Conservation (phyloP, 129 eudicot genomes). For the Flaveria ramosissima region DNA sequence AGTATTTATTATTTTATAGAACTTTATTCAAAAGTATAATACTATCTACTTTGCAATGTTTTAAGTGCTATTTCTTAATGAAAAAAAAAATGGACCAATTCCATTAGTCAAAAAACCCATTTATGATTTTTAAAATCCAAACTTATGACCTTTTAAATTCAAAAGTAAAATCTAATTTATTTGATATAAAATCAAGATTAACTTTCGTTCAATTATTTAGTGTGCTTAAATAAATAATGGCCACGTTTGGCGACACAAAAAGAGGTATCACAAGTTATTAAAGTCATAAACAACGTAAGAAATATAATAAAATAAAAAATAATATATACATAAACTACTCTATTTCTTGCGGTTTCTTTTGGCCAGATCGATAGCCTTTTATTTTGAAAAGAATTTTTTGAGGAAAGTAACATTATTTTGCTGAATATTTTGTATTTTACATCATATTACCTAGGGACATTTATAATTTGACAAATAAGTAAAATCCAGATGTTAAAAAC, state of each 20-base stretch:
- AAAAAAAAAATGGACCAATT: background rate
- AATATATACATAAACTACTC: background rate
- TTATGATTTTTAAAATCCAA: background rate
- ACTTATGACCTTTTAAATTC: background rate
- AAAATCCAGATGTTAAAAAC: too few relatives aligned
- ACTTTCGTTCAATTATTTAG: constrained; percentile 18
- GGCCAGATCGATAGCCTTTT: background rate
- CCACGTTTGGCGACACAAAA: constrained; percentile 18
- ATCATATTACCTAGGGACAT: background rate
- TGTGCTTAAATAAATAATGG: constrained; percentile 27
- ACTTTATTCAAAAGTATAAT: background rate
- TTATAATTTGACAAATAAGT: too few relatives aligned
- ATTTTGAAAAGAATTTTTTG: background rate
- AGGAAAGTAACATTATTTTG: background rate
- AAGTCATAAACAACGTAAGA: constrained; percentile 1
- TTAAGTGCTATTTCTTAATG: background rate
- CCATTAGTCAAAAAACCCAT: background rate
- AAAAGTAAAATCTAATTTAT: constrained; percentile 1
- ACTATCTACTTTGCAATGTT: background rate
- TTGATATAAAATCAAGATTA: background rate
- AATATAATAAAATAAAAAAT: background rate
- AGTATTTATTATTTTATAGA: background rate
- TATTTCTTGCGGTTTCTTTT: background rate
- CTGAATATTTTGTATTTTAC: background rate
- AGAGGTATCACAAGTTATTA: background rate